A percentile compares a stretch with the other conserved stretches of the same genome.
These are phyloP conservation scores for Plasmodium cynomolgi DNA, from an alignment of 169 alveolate genomes.

Conservation along the genomic window DNA sequence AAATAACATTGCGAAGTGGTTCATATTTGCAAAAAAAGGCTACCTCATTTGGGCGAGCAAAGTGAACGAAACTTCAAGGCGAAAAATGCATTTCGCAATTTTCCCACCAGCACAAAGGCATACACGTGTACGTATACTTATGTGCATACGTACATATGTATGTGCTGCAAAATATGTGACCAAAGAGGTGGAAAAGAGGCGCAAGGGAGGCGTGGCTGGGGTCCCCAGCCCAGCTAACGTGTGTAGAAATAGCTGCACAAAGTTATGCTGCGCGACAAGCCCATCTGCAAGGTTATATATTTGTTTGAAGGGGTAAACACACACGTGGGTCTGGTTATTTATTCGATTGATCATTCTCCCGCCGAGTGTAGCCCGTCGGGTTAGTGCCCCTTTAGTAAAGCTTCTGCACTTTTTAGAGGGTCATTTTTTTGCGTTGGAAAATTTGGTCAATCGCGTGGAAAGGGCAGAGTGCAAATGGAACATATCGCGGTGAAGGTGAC, in stretches of 20 bases:
- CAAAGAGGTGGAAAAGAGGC: not conserved
- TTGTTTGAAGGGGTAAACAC: not conserved
- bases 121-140: not conserved
- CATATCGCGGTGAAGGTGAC: not conserved
- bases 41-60: not conserved
- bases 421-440: not conserved
- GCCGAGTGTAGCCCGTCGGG: not conserved
- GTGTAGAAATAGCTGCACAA: not conserved
- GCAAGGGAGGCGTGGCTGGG: not conserved
- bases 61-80: not conserved
- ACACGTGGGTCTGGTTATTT: not conserved
- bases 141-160: not conserved
- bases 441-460: not conserved
- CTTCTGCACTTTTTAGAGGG: not conserved
- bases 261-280: not conserved
- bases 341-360: not conserved
- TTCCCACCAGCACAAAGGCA: not conserved
- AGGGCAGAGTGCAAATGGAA: not conserved
- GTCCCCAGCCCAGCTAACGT: not conserved
- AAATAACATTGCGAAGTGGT: not conserved
- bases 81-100: not conserved
- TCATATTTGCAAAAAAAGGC: not conserved
- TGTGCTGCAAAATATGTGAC: not conserved
- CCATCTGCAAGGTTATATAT: not conserved
- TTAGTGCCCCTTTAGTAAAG: not conserved